A percentile compares a stretch with the other conserved stretches of the same genome.
These are phyloP conservation scores for Rhodomyrtus psidioides DNA, from an alignment of 441 rosid species.

Conservation along the genomic window DNA sequence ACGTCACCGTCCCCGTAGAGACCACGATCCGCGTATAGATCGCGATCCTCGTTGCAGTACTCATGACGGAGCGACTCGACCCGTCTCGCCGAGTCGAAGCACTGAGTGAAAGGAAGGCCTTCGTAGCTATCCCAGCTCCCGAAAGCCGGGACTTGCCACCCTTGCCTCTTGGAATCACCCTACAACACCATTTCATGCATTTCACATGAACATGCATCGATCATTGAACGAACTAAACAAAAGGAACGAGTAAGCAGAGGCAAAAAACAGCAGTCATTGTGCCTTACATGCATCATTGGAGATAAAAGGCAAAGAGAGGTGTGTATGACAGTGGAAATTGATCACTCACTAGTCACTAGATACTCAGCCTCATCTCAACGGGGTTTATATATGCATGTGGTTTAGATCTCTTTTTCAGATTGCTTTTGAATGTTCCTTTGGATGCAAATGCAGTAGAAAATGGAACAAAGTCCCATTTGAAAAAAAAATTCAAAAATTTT, in stretches of 20 bases:
- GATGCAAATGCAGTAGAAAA: background rate
- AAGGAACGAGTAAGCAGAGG: background rate
- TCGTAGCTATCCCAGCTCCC: slow-evolving; percentile 7
- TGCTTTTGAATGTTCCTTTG: background rate
- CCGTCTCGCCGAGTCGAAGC: slow-evolving; percentile 1
- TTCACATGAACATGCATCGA: background rate
- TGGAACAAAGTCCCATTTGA: background rate
- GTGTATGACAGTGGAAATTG: background rate
- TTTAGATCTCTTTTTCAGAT: background rate
- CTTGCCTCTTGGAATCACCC: background rate
- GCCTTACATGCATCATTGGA: background rate
- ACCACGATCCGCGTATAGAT: background rate
- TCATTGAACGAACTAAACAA: background rate
- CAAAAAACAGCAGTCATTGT: background rate
- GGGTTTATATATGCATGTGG: background rate
- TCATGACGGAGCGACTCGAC: background rate
- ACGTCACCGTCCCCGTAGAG: background rate
- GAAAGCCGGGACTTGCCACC: background rate
- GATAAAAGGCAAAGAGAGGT: background rate
- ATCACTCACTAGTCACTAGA: background rate
- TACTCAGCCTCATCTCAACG: background rate
- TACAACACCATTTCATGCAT: background rate
- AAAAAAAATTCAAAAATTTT: background rate
- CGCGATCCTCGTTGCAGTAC: background rate
- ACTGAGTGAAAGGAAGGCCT: slow-evolving; percentile 1